Base-by-base conservation (phyloP, 169 alveolate genomes). In the Plasmodium gonderi region DNA sequence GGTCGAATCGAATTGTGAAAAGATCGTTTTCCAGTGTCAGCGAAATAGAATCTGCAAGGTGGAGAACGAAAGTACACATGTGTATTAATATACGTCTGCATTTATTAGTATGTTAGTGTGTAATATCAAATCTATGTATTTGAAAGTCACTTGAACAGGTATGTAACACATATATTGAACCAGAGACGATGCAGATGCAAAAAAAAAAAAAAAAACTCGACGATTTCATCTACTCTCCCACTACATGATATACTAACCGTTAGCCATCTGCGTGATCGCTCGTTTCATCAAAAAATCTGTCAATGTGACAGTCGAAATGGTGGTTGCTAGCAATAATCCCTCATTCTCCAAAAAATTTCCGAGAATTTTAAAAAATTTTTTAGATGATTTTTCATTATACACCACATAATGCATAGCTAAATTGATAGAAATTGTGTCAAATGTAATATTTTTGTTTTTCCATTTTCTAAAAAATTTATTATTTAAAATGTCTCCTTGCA, bases 401-500 rank as follows among this genome's bases (percentile, higher is more conserved):
- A 97, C 96, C 80, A 97, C 96, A 83, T 98, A 98, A 94, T 98
- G 99, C 92, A 98, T 93, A 29, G 99, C 98, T 82, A 98, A 97
- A 92, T 98, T 98, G 47, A 98, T 97, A 65, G 98, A 94, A 20
- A 98, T 98, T 33, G 97, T 83, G 60, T 83, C 92, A 36, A 83
- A 83, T 9, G 49, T 83, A 80, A 82, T 97, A 31, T 83, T 83
- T 83, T 83, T 83, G 38, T 33, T 83, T 83, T 83, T 83, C 92
- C 92, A 83, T 83, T 83, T 83, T 36, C 77, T 74, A 42, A 69
- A 83, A 83, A 83, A 83, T 72, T 83, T 83, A 83, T 83, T 83
- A 83, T 83, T 83, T 83, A 83, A 83, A 69, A 83, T 83, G 42
- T 83, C 92, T 40, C 92, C 92, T 72, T 83, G 92, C n/a, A 83